Conservation (phyloP, 192 early-diverging fungal species). For the Coemansia erecta region DNA sequence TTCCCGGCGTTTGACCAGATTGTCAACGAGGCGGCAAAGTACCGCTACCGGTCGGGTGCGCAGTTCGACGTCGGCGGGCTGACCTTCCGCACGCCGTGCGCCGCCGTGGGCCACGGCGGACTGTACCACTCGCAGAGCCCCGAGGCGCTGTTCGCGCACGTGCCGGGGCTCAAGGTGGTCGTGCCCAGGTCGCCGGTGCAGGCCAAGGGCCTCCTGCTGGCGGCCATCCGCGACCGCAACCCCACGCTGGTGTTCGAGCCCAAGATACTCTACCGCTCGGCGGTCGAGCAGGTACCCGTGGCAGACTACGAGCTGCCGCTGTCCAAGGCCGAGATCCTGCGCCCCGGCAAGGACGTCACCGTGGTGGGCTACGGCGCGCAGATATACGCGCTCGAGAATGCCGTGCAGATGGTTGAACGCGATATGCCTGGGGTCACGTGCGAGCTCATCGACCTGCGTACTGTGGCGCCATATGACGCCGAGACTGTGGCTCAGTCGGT, state of each 20-base stretch:
- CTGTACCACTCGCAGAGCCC: constrained; percentile 94
- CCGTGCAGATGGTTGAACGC: constrained; percentile 82
- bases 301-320: constrained; percentile 89
- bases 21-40: constrained; percentile 98
- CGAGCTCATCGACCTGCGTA: constrained; percentile 91
- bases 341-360: constrained; percentile 82
- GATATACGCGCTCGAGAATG: constrained; percentile 89
- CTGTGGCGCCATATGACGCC: constrained; percentile 88
- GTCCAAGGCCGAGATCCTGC: constrained; percentile 88
- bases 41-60: constrained; percentile 92
- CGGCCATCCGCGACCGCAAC: constrained; percentile 88
- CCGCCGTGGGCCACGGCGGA: constrained; percentile 96
- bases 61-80: constrained; percentile 87
- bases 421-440: constrained; percentile 80
- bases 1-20: constrained; percentile 98
- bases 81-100: constrained; percentile 86
- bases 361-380: constrained; percentile 91
- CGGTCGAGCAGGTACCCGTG: constrained; percentile 92
- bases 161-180: constrained; percentile 91
- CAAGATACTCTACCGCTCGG: constrained; percentile 92
- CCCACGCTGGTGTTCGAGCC: constrained; percentile 96
- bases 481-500: constrained; percentile 89
- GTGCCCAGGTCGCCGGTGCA: constrained; percentile 91
- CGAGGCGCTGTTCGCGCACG: constrained; percentile 94
- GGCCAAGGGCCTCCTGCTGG: constrained; percentile 89